Base-by-base conservation (phyloP, 1,139 yeast species). In the Protomyces macrosporus region DNA sequence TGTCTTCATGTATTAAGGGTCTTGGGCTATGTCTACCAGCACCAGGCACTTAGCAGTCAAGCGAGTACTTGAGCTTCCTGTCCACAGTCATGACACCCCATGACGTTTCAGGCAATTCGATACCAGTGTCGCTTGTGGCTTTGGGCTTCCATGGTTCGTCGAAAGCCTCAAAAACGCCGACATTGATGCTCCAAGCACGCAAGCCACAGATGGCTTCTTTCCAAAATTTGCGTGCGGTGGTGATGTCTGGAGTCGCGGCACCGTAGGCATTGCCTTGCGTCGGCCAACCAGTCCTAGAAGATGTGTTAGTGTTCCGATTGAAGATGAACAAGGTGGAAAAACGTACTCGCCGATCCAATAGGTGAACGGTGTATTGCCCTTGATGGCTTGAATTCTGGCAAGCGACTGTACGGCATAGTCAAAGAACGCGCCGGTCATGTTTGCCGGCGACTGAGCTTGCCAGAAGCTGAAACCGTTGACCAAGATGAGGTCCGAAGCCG, bases 391-490 rank as follows among this genome's bases (percentile, higher is more conserved):
- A 73, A 91, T 84, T 67, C 82, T 81, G 80, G 88, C 95, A 76
- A 91, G 80, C 69, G 97, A 96, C 81, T 90, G 97, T 96, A 89
- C 89, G 76, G 90, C 88, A 77, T 90, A 97, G 75, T 90, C 97
- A 70, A 90, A 84, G 86, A 90, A 90, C 4, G 97, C 88, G 81
- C 83, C 88, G 32, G 96, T 84, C 51, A 97, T 84, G 75, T 89
- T 90, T 66, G 77, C 74, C 81, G 81, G 82, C 71, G 90, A 82
- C 80, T 90, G 96, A 53, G 97, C 97, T 80, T 91, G 97, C 98
- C 98, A 91, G 86, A 90, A 91, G 23, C 97, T 87, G 82, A 91
- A 91, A 63, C 97, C 97, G 75, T 91, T 91, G 72, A 96, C 95
- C 75, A 86, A 87, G 68, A 90, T 84, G 71, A 89, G 79, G 76